phyloP scores from a whole-genome alignment of 2,329 filamentous ascomycete genomes.

The Aspergillus awamori region DNA sequence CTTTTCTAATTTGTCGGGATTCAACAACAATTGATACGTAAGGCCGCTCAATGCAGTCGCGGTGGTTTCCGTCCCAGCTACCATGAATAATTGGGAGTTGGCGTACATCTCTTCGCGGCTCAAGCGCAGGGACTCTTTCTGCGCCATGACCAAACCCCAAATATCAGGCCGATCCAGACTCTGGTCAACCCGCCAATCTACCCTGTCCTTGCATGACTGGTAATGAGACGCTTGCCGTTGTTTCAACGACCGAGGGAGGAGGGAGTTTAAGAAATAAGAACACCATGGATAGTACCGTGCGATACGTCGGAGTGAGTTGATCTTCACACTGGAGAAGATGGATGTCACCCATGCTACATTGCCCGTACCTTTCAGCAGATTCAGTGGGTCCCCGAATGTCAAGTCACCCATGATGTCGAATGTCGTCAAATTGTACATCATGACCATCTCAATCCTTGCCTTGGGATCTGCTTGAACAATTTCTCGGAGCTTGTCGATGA shows the following conservation, averaged over 20 bases:
- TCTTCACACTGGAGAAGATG: slow-evolving; percentile 15
- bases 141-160: slow-evolving; percentile 16
- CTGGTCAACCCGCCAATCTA: slow-evolving; percentile 9
- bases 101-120: slow-evolving; percentile 18
- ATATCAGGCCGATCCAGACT: slow-evolving; percentile 16
- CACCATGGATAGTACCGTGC: slow-evolving; percentile 9
- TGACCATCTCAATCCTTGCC: slow-evolving; percentile 4
- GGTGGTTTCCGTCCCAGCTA: slow-evolving; percentile 57
- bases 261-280: not conserved
- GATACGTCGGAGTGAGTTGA: slow-evolving; percentile 5
- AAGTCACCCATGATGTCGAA: slow-evolving; percentile 25
- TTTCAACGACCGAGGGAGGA: slow-evolving; percentile 4
- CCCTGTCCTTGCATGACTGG: slow-evolving; percentile 7
- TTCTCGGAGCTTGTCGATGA: slow-evolving; percentile 26
- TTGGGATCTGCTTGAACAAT: not conserved
- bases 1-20: slow-evolving; percentile 40
- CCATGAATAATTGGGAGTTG: slow-evolving; percentile 34
- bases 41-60: slow-evolving; percentile 49
- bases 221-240: slow-evolving; percentile 9
- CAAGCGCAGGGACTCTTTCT: slow-evolving; percentile 14
- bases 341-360: slow-evolving; percentile 13
- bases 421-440: slow-evolving; percentile 17
- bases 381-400: slow-evolving; percentile 20
- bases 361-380: slow-evolving; percentile 10
- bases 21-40: slow-evolving; percentile 45